Evolutionary conservation across 2,329 filamentous ascomycete species (phyloP), one percentile per base, ranked within the genome.

Genomic region (Cercospora brassicicola): DNA sequence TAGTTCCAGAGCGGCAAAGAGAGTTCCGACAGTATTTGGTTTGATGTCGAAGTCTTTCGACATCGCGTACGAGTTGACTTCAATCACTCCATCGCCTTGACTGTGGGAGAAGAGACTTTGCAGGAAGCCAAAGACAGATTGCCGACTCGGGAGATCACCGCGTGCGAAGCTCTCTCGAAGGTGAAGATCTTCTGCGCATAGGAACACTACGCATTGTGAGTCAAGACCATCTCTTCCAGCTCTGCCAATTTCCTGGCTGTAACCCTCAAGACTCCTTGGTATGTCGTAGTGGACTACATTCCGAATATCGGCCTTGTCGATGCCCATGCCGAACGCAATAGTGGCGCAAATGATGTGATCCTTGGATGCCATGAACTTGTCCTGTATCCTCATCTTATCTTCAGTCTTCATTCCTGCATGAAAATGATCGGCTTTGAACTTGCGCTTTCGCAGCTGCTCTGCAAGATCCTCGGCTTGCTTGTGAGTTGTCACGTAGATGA

Each of bases 311-410:
- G 94, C 88, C 79, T 99, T 99, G 82, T 99, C 95, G 72, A 99
- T 99, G 13, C 95, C 95, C 95, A 99, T 99, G 5, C 95, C 95
- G 77, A 99, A 99, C 28, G 95, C 95, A 78, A 99, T 98, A 0
- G 95, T 99, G 18, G 95, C 95, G 60, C 98, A 95, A 51, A 99
- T 96, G 31, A 99, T 91, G 73, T 96, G 91, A 74, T 90, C 87
- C 60, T 84, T 82, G 4, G 93, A 92, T 55, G 81, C 82, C 79
- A 98, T 95, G 95, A 96, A 99, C 26, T 88, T 80, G 67, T 87
- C 87, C 78, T 98, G 94, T 3, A 94, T 86, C 4, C 84, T 78
- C 1, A 85, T 84, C 77, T 94, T 94, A 62, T 91, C 87, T 3
- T 86, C 82, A 0, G 90, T 78, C 2, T 88, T 82, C 81, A 99